Conservation (phyloP, 2,329 filamentous ascomycete species). For the Hypoxylon sp. region DNA sequence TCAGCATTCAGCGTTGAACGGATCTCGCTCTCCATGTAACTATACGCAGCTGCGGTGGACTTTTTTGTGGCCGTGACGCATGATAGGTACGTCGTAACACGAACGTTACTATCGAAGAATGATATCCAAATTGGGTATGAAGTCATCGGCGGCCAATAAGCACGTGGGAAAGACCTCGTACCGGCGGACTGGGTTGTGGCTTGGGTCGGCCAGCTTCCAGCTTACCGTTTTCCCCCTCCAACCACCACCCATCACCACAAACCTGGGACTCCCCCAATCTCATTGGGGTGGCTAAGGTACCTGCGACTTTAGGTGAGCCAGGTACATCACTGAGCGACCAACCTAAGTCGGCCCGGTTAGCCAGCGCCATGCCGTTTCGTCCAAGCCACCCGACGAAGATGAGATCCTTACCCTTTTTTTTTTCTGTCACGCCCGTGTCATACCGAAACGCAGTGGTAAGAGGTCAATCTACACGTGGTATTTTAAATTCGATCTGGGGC, state of each 20-base stretch:
- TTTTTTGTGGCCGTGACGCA: too few species aligned
- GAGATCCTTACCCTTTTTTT: neutral
- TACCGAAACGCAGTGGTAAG: conserved; percentile 8
- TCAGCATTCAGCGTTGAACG: too few species aligned
- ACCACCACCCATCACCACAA: too few species aligned
- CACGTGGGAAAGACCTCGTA: conserved; percentile 1
- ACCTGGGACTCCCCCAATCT: too few species aligned
- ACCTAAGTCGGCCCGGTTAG: conserved; percentile 27
- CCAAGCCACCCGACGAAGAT: conserved; percentile 28
- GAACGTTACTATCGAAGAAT: neutral
- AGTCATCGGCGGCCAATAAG: neutral
- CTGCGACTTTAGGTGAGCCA: too few species aligned
- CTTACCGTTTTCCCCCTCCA: too few species aligned
- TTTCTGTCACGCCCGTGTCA: conserved; percentile 14
- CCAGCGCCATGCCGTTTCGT: conserved; percentile 19
- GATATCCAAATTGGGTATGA: neutral
- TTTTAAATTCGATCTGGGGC: conserved; percentile 19
- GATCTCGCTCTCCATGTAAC: too few species aligned
- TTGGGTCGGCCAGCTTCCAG: neutral
- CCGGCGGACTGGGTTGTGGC: conserved; percentile 21
- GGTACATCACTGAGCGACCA: too few species aligned
- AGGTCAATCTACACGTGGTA: conserved; percentile 20
- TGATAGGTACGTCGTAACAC: neutral
- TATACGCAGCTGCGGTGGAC: too few species aligned
- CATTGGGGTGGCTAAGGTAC: too few species aligned